Evolutionary conservation across 2,329 filamentous ascomycete species (phyloP).

Genomic region (Apiospora aurea): DNA sequence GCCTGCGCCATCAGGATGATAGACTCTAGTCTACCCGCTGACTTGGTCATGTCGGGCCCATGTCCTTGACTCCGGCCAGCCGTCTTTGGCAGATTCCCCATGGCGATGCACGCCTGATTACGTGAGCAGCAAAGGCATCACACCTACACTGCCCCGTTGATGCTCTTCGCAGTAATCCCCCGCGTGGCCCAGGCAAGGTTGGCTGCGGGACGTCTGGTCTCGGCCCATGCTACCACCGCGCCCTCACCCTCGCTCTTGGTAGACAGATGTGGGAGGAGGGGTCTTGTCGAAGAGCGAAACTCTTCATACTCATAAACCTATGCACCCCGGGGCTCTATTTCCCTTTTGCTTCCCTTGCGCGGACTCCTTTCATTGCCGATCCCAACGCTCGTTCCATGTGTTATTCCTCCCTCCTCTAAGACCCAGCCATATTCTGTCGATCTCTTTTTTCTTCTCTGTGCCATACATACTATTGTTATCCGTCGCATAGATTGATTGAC

Average conservation of each 20-base stretch:
- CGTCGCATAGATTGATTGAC: neutral
- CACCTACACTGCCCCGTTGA: neutral
- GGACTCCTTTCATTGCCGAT: neutral
- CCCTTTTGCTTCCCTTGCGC: neutral
- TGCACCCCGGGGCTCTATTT: conserved; percentile 10
- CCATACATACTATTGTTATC: neutral
- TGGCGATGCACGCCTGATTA: neutral
- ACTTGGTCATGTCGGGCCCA: neutral
- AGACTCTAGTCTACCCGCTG: neutral
- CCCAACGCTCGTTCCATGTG: conserved; percentile 15
- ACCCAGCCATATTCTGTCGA: neutral
- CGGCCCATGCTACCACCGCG: neutral
- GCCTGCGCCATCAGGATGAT: neutral
- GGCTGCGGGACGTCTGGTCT: conserved; percentile 1
- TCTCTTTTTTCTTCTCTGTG: neutral
- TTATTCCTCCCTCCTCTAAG: neutral
- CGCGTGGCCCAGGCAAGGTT: neutral
- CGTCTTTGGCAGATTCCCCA: neutral
- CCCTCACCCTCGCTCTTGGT: neutral
- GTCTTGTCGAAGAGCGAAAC: neutral
- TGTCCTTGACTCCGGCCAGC: neutral
- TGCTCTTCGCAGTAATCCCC: neutral
- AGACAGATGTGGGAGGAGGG: neutral
- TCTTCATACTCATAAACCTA: neutral
- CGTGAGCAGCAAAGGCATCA: neutral